Evolutionary conservation across 305 asterid genomes (phyloP), one percentile per base, ranked within the genome.

Genomic region (Solanum hybrid): DNA sequence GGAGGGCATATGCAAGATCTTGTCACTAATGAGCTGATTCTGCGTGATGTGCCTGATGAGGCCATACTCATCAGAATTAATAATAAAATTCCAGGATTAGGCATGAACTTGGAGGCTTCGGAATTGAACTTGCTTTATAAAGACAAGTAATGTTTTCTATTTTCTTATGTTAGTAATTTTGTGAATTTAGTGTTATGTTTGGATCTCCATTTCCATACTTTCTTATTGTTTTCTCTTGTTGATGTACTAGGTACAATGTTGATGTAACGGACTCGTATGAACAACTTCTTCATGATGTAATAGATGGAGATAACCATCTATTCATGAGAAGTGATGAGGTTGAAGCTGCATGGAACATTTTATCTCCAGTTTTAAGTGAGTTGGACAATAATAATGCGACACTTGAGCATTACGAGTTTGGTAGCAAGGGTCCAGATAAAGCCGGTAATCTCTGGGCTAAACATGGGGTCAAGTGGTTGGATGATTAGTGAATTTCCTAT

Each of bases 281-380:
- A 92, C 94, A 94, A 89, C 94, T 94, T 40, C 90, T 94, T 27
- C 94, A 92, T 40, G 94, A 93, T 86, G 94, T 92, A 24, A 90
- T 93, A 12, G 94, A 93, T 86, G 94, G 94, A 71, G 95, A 94
- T 84, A 94, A 92, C 90, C 94, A 94, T 88, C 87, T 93, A 46
- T 93, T 93, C 89, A 93, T 94, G 95, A 91, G 95, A 88, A 93
- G 94, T 1, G 94, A 94, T 34, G 95, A 94, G 93, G 94, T 94
- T 16, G 89, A 85, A 10, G 92, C 95, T 85, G 93, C 93, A 34
- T 92, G 94, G 94, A 90, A 84, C 84, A 88, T 93, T 36, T 90
- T 93, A 79, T 92, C 93, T 77, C 93, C 93, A 22, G 92, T 93
- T 71, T 86, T 93, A 89, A 71, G 90, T 20, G 94, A 90, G 91